A percentile compares a stretch with the other conserved stretches of the same genome.
Evolutionary conservation across 208 protist genomes (phyloP).

Genomic region (Leishmania aethiopica): DNA sequence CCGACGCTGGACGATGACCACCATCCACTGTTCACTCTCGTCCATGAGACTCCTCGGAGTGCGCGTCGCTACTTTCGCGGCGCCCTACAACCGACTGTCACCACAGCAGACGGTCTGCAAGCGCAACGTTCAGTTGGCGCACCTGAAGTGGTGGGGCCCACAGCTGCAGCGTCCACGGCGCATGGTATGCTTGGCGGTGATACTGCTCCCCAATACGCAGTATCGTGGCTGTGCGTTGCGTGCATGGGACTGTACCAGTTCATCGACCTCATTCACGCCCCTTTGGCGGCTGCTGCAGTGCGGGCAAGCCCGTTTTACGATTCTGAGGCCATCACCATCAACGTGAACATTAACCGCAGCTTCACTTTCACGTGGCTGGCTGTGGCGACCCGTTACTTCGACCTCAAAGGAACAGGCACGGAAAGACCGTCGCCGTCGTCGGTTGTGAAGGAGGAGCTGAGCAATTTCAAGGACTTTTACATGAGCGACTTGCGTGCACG

Average conservation of each 20-base stretch:
- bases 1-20: slow-evolving; percentile 57
- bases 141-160: background rate
- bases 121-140: background rate
- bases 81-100: background rate
- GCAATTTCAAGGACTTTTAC: slow-evolving; percentile 91
- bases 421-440: slow-evolving; percentile 37
- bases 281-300: slow-evolving; percentile 60
- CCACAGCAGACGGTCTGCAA: background rate
- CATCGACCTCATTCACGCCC: slow-evolving; percentile 76
- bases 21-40: slow-evolving; percentile 73
- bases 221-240: slow-evolving; percentile 70
- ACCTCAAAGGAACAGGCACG: slow-evolving; percentile 36
- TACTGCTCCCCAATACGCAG: slow-evolving; percentile 27
- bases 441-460: slow-evolving; percentile 74
- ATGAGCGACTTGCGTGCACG: slow-evolving; percentile 81
- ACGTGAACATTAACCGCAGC: slow-evolving; percentile 83
- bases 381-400: slow-evolving; percentile 71
- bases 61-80: slow-evolving; percentile 51
- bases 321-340: slow-evolving; percentile 69
- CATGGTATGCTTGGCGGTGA: slow-evolving; percentile 43
- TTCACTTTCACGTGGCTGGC: slow-evolving; percentile 87
- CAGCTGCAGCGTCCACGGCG: slow-evolving; percentile 8
- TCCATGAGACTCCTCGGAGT: slow-evolving; percentile 70
- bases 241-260: slow-evolving; percentile 90
- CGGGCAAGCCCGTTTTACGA: slow-evolving; percentile 72